Conservation (phyloP, 2,329 filamentous ascomycete genomes). For the Cryoendolithus antarcticus region DNA sequence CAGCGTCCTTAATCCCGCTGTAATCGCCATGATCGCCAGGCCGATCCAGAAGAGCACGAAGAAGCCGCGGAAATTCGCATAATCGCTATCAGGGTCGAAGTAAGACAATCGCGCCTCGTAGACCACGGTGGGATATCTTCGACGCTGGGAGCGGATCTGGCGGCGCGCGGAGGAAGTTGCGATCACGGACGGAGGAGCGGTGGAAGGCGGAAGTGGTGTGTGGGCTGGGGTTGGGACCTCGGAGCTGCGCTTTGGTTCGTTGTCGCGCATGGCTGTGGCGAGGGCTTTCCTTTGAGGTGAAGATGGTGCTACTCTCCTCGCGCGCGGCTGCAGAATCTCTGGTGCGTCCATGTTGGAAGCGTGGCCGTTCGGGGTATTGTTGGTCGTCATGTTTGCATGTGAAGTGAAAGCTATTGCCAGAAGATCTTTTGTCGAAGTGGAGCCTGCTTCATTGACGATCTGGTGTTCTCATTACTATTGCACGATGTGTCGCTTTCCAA, state of each 20-base stretch:
- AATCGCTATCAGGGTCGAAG: conserved; percentile 84
- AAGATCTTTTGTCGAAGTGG: too few species aligned
- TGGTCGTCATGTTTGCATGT: conserved; percentile 1
- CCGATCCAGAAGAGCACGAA: conserved; percentile 98
- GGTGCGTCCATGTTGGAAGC: conserved; percentile 3
- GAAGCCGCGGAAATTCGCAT: conserved; percentile 91
- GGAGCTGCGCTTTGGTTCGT: neutral
- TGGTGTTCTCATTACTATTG: too few species aligned
- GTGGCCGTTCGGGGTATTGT: conserved; percentile 9
- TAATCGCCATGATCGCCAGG: conserved; percentile 91
- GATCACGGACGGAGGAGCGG: conserved; percentile 82
- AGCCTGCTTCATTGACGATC: too few species aligned
- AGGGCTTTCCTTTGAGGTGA: neutral
- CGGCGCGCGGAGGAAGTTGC: conserved; percentile 76
- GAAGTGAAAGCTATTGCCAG: neutral
- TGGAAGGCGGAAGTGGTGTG: conserved; percentile 71
- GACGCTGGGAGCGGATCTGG: conserved; percentile 55
- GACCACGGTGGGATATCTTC: conserved; percentile 84
- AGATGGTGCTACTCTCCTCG: conserved; percentile 10
- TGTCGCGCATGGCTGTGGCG: neutral
- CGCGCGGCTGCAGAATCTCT: conserved; percentile 15
- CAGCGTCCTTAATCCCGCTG: conserved; percentile 77
- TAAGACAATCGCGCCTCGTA: conserved; percentile 86
- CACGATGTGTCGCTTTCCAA: too few species aligned
- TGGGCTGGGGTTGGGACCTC: neutral